Base-by-base conservation (phyloP, 2,329 filamentous ascomycete species). In the Alternaria triticimaculans region DNA sequence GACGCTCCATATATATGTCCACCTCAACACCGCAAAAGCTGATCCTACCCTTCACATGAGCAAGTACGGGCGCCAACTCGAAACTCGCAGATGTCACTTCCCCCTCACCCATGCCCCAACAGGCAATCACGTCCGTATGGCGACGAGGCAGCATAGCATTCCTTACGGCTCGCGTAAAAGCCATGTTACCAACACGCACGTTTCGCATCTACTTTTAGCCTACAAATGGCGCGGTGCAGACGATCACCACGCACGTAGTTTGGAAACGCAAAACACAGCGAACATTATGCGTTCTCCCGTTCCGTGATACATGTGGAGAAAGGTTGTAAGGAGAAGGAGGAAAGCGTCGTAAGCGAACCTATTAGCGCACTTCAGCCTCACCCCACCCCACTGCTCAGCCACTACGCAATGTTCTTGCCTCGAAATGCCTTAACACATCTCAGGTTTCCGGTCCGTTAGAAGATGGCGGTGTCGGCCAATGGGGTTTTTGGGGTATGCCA, bases 271-370 rank as follows among this genome's bases (percentile, higher is more conserved):
- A 53, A 41, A 44, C 12, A 53, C 41, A 53, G 44, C 55, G 62
- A 70, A 65, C 62, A 64, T 73, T 68, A 75, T 75, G 73, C 73
- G 72, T 76, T 44, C 25, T 73, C 72, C 58, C 53, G 49, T 49
- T 37, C 25, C 37, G 37, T 44, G 6, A 15, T 54, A 33, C 11
- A 18, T 23, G 21, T 25, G 54, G 30, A 41, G 41, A 37, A 63
- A 21, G 37, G 54, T 11, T 23, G 11, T 30, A 57, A 58, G 44
- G 43, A 33, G 44, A 45, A 26, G 55, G 58, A 53, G 26, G 3
- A 18, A 33, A 49, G 37, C 46, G 37, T 46, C 25, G 20, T 51
- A 55, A 57, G 45, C 59, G 61, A 60, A 25, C 68, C 67, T 66
- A 63, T 67, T 37, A 59, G 50, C 54, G 46, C 33, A n/a, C 56